A percentile compares a stretch with the other conserved stretches of the same genome.
Conservation (phyloP, 1,139 yeast genomes). For the Chernovozyma aurita region DNA sequence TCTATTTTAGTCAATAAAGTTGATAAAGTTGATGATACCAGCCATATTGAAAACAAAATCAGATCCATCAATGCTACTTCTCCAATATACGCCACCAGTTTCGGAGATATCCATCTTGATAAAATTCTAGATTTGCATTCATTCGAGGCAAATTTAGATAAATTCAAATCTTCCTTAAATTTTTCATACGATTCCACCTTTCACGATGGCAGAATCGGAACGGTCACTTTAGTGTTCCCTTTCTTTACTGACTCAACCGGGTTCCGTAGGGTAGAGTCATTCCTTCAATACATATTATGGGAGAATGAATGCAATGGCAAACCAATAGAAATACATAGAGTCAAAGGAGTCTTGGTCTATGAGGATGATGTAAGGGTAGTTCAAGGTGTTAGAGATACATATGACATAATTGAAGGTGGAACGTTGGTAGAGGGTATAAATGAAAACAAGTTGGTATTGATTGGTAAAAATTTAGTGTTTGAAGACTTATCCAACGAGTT, state of each 20-base stretch:
- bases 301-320: slow-evolving; percentile 42
- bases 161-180: slow-evolving; percentile 22
- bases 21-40: slow-evolving; percentile 42
- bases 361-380: slow-evolving; percentile 50
- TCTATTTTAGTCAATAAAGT: slow-evolving; percentile 71
- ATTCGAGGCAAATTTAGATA: slow-evolving; percentile 49
- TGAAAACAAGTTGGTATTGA: slow-evolving; percentile 64
- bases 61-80: slow-evolving; percentile 63
- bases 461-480: slow-evolving; percentile 61
- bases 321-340: slow-evolving; percentile 67
- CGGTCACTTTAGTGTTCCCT: slow-evolving; percentile 55
- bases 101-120: slow-evolving; percentile 60
- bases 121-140: slow-evolving; percentile 77
- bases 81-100: slow-evolving; percentile 62
- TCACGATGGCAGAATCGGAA: slow-evolving; percentile 56
- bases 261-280: slow-evolving; percentile 47
- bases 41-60: slow-evolving; percentile 31
- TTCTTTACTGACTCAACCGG: slow-evolving; percentile 26
- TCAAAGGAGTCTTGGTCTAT: slow-evolving; percentile 67
- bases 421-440: slow-evolving; percentile 30
- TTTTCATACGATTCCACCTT: slow-evolving; percentile 16
- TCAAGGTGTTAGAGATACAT: slow-evolving; percentile 94
- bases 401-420: slow-evolving; percentile 65
- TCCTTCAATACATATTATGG: slow-evolving; percentile 70
- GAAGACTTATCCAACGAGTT: slow-evolving; percentile 26